These are phyloP conservation scores for Rhodotorula diobovata DNA, from an alignment of 768 basidiomycete species.

Conservation along the genomic window DNA sequence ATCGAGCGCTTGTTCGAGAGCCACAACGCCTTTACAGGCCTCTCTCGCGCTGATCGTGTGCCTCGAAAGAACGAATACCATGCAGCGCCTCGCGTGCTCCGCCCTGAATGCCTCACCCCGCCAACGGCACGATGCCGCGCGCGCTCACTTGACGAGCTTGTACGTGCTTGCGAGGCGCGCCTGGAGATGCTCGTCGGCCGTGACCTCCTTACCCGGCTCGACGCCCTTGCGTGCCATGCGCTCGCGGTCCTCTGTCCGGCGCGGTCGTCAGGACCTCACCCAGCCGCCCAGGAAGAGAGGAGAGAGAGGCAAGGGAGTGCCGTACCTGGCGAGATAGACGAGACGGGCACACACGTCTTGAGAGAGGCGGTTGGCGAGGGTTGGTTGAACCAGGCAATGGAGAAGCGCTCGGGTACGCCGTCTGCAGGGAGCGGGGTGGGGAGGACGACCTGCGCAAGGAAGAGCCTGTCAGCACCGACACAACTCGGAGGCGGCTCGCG, in stretches of 20 bases:
- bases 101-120: neutral
- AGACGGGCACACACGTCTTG: slow-evolving; percentile 25
- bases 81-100: neutral
- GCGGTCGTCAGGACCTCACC: neutral
- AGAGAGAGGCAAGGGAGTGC: neutral
- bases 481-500: too few relatives aligned
- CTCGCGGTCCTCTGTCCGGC: slow-evolving; percentile 17
- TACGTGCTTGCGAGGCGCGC: slow-evolving; percentile 28
- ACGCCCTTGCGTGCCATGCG: slow-evolving; percentile 36
- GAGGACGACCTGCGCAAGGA: slow-evolving; percentile 16
- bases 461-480: neutral
- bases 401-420: slow-evolving; percentile 34
- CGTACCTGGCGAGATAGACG: slow-evolving; percentile 24
- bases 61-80: too few relatives aligned
- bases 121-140: too few relatives aligned
- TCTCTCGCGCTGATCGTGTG: too few relatives aligned
- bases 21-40: too few relatives aligned
- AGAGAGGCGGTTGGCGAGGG: slow-evolving; percentile 13
- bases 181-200: slow-evolving; percentile 18
- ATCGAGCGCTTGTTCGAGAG: neutral
- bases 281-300: neutral
- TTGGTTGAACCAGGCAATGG: slow-evolving; percentile 37
- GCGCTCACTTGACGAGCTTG: neutral
- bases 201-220: slow-evolving; percentile 11
- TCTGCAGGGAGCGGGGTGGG: slow-evolving; percentile 24